Evolutionary conservation across 208 protist species (phyloP), one percentile per base, ranked within the genome.

Genomic region (Novymonas esmeraldas): DNA sequence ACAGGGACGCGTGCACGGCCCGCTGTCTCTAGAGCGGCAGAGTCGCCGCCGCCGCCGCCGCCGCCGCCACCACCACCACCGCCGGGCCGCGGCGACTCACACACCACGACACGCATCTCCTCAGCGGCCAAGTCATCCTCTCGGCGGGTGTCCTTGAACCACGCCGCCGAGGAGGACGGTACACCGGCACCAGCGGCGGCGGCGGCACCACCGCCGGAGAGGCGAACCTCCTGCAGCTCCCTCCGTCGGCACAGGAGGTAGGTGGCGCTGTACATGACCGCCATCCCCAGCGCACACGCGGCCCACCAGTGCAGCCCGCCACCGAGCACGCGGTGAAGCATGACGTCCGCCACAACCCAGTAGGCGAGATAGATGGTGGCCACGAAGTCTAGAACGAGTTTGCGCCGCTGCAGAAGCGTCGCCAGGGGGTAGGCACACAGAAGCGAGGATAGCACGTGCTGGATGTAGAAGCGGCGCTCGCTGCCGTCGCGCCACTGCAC

Each of bases 341-440:
- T 58, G 28, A 94, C 18, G 39, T 76, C 61, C 18, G 73, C 73
- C 1, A 93, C 28, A 0, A 93, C 10, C 56, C 82, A 81, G 59
- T 96, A 96, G 0, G 81, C 68, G 5, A 51, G 59, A 60, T 94
- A 96, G 18, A 94, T 73, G 69, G 91, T 94, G 24, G 70, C 55
- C 18, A 85, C 73, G 65, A 96, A 96, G 65, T 96, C 91, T 0
- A 85, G 58, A 6, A 90, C 86, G 42, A 94, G 79, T 64, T 94
- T 94, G 39, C 88, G 88, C 10, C 91, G 91, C 54, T 88, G 82
- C 33, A 96, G 78, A 0, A 84, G 73, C 18, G 72, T 16, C 9
- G 88, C 72, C 0, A 96, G 84, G 9, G 85, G 85, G 45, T 79
- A 81, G 20, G 84, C 64, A 22, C 84, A 62, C 13, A 65, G 13